These are phyloP conservation scores for Nakazawaea pomicola DNA, from an alignment of 805 yeast species.

Conservation along the genomic window DNA sequence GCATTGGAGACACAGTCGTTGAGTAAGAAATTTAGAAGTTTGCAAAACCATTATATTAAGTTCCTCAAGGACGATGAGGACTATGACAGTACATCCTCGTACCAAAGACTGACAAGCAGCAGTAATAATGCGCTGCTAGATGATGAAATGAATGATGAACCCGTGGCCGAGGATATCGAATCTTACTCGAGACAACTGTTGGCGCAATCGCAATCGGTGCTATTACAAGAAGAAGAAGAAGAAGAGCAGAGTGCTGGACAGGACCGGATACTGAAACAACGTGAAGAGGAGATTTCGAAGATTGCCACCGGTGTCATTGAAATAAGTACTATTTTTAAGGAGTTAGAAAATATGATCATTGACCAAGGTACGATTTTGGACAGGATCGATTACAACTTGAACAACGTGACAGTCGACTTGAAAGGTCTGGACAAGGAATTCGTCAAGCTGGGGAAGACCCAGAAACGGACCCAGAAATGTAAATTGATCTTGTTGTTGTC, in stretches of 20 bases:
- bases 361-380: constrained; percentile 95
- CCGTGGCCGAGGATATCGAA: constrained; percentile 38
- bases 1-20: constrained; percentile 80
- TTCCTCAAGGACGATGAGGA: constrained; percentile 73
- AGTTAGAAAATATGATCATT: constrained; percentile 84
- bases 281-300: constrained; percentile 87
- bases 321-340: constrained; percentile 88
- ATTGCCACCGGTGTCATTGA: constrained; percentile 94
- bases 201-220: constrained; percentile 37
- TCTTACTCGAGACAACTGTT: constrained; percentile 49
- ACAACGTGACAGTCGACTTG: constrained; percentile 71
- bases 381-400: constrained; percentile 87
- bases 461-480: constrained; percentile 86
- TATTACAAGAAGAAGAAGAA: constrained; percentile 16
- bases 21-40: constrained; percentile 72
- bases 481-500: constrained; percentile 73
- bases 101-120: too few species aligned
- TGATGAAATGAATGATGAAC: constrained; percentile 29
- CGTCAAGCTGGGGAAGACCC: constrained; percentile 71
- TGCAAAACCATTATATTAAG: constrained; percentile 86
- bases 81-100: constrained; percentile 43
- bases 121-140: too few species aligned
- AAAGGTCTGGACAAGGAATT: constrained; percentile 76
- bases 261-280: constrained; percentile 48
- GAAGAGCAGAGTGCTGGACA: constrained; percentile 25